phyloP scores from a whole-genome alignment of 352 stramenopile species.

The Achlya hypogyna region DNA sequence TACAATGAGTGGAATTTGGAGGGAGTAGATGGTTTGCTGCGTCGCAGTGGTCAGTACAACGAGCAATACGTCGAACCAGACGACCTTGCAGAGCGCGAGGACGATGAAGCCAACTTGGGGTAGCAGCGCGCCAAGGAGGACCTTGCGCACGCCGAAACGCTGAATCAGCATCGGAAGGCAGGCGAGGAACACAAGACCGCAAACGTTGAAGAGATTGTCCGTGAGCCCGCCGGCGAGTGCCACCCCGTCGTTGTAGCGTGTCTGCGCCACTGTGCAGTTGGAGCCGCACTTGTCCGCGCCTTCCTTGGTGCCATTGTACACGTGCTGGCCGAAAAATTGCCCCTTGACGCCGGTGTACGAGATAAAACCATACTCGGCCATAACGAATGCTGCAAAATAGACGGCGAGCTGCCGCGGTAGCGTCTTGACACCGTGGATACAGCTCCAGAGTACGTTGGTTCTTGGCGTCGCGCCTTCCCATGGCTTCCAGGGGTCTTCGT shows the following conservation, averaged over 20 bases:
- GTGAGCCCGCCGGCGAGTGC: constrained; percentile 35
- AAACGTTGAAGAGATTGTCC: constrained; percentile 48
- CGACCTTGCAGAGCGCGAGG: constrained; percentile 39
- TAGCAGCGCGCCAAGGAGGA: constrained; percentile 35
- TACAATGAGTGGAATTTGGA: constrained; percentile 6
- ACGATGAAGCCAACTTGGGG: constrained; percentile 39
- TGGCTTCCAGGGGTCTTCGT: constrained; percentile 28
- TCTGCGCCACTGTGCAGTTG: constrained; percentile 29
- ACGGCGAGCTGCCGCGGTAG: constrained; percentile 32
- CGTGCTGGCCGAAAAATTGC: constrained; percentile 49
- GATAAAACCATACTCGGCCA: constrained; percentile 43
- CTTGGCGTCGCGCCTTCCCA: not conserved
- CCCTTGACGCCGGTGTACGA: constrained; percentile 57
- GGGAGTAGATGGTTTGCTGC: constrained; percentile 22
- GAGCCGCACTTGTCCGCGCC: constrained; percentile 30
- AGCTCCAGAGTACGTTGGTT: not conserved
- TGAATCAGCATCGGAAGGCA: constrained; percentile 37
- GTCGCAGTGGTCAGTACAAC: constrained; percentile 38
- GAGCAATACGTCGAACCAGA: constrained; percentile 35
- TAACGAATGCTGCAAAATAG: constrained; percentile 49
- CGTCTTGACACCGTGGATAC: constrained; percentile 29
- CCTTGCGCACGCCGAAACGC: constrained; percentile 31
- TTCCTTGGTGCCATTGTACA: constrained; percentile 36
- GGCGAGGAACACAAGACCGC: constrained; percentile 46
- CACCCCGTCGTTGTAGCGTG: constrained; percentile 41